These are phyloP conservation scores for Pythium dissotocum DNA, from an alignment of 352 stramenopile species.

Conservation along the genomic window DNA sequence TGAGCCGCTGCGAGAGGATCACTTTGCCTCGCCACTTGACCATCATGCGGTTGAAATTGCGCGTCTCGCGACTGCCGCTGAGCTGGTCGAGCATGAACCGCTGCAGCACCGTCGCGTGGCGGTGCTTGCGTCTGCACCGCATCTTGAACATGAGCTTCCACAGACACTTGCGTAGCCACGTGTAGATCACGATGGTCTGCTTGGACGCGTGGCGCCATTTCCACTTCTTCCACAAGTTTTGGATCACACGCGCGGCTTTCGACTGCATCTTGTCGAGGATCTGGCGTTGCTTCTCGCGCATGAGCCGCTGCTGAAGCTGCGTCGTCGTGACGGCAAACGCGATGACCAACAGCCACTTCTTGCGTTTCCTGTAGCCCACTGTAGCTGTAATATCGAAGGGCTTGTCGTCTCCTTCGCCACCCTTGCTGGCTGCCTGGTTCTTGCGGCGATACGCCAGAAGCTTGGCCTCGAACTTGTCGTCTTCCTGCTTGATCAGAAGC, in stretches of 20 bases:
- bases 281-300: constrained; percentile 36
- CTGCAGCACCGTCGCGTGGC: constrained; percentile 40
- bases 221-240: constrained; percentile 60
- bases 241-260: constrained; percentile 52
- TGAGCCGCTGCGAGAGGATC: constrained; percentile 60
- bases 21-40: constrained; percentile 70
- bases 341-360: constrained; percentile 56
- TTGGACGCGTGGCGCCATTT: constrained; percentile 63
- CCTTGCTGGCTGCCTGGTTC: constrained; percentile 24
- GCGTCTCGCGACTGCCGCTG: constrained; percentile 52
- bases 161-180: constrained; percentile 67
- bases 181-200: constrained; percentile 63
- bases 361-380: constrained; percentile 35
- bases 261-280: constrained; percentile 36
- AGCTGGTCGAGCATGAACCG: constrained; percentile 64
- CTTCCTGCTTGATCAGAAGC: constrained; percentile 43
- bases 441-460: constrained; percentile 43
- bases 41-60: constrained; percentile 82
- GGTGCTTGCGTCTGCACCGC: constrained; percentile 41
- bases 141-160: constrained; percentile 68
- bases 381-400: constrained; percentile 38
- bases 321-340: constrained; percentile 40
- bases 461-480: constrained; percentile 36
- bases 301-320: constrained; percentile 38
- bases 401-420: constrained; percentile 20